phyloP scores from a whole-genome alignment of 371 early-diverging fungal genomes.

The Mucor piriformis region DNA sequence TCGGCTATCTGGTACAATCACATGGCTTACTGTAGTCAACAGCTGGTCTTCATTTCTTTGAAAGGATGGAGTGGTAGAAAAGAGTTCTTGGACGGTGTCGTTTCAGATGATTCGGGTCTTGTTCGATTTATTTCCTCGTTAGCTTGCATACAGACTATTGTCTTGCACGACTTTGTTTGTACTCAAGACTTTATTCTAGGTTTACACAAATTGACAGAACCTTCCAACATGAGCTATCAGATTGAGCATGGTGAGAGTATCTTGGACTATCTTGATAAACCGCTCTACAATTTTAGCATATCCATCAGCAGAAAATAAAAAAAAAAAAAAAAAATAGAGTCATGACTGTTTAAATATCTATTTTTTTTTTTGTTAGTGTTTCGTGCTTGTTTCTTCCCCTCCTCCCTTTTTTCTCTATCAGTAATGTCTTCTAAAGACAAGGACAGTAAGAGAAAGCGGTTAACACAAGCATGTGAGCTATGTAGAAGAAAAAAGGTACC shows the following conservation, averaged over 20 bases:
- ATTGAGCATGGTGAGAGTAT: too few relatives aligned
- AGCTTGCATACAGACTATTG: slow-evolving; percentile 1
- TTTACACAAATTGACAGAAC: background rate
- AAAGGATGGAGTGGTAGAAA: slow-evolving; percentile 13
- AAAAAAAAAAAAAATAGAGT: background rate
- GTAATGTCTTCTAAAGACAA: slow-evolving; percentile 2
- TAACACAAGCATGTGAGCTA: slow-evolving; percentile 81
- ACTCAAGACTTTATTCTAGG: slow-evolving; percentile 5
- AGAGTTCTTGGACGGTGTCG: slow-evolving; percentile 1
- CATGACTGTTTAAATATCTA: background rate
- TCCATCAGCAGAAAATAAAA: background rate
- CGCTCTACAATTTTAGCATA: background rate
- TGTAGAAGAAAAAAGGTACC: slow-evolving; percentile 81
- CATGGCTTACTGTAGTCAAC: slow-evolving; percentile 22
- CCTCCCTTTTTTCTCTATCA: background rate
- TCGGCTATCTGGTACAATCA: slow-evolving; percentile 34
- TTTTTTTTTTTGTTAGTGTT: background rate
- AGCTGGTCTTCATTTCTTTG: slow-evolving; percentile 20
- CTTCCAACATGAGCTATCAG: too few relatives aligned
- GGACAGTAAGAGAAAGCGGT: slow-evolving; percentile 63
- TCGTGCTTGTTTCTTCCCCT: background rate
- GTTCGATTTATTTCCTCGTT: slow-evolving; percentile 13
- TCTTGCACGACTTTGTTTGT: slow-evolving; percentile 17
- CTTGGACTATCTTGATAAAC: background rate
- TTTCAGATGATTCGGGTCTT: background rate